These are phyloP conservation scores for Kwoniella mangroviensis DNA, from an alignment of 768 basidiomycete species.

Conservation along the genomic window DNA sequence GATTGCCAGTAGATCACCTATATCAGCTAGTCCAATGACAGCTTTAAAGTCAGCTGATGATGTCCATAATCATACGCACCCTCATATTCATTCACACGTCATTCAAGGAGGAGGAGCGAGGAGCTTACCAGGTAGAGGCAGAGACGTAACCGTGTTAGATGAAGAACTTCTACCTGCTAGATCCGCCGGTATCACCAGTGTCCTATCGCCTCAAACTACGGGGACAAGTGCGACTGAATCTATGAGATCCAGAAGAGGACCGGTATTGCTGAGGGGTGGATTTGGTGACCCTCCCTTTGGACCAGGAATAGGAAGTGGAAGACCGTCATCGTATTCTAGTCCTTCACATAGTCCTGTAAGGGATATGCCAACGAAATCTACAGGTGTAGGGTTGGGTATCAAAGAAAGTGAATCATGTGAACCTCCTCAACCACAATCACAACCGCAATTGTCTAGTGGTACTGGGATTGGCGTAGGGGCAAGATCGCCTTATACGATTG, in stretches of 20 bases:
- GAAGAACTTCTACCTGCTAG: constrained; percentile 24
- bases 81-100: neutral
- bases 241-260: constrained; percentile 37
- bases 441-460: neutral
- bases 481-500: constrained; percentile 3
- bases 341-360: constrained; percentile 24
- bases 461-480: neutral
- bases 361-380: neutral
- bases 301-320: neutral
- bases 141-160: constrained; percentile 5
- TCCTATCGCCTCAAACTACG: constrained; percentile 42
- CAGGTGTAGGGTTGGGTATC: constrained; percentile 23
- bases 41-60: constrained; percentile 22
- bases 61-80: constrained; percentile 1
- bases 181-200: constrained; percentile 23
- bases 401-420: neutral
- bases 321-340: constrained; percentile 12
- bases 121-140: constrained; percentile 40
- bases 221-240: constrained; percentile 7
- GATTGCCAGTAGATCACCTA: constrained; percentile 4
- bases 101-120: constrained; percentile 23
- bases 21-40: constrained; percentile 18
- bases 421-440: neutral
- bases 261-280: constrained; percentile 49
- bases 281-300: constrained; percentile 31